Evolutionary conservation across 169 alveolate species (phyloP).

Genomic region (Plasmodium relictum): DNA sequence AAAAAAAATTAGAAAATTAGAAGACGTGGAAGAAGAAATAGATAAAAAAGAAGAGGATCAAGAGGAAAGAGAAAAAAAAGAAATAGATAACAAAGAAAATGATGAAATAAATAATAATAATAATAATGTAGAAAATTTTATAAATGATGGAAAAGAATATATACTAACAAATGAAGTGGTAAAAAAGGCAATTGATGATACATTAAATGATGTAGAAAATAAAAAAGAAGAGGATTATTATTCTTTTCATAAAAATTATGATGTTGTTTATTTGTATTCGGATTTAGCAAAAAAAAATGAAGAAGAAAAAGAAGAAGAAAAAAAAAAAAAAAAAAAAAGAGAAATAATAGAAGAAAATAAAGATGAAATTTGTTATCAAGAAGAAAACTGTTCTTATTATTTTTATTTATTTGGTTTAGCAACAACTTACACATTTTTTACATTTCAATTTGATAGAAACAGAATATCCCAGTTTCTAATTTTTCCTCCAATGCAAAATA

Average conservation of each 20-base stretch:
- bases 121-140: background rate
- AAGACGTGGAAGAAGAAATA: slow-evolving; percentile 4
- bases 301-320: background rate
- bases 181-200: slow-evolving; percentile 31
- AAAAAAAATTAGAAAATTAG: slow-evolving; percentile 1
- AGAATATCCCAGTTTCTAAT: slow-evolving; percentile 86
- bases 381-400: slow-evolving; percentile 16
- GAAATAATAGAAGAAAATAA: slow-evolving; percentile 27
- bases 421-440: slow-evolving; percentile 85
- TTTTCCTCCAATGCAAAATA: slow-evolving; percentile 85
- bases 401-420: slow-evolving; percentile 83
- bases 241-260: slow-evolving; percentile 51
- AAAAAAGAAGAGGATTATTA: slow-evolving; percentile 58
- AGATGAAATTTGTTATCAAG: background rate
- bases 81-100: background rate
- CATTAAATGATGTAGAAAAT: slow-evolving; percentile 8
- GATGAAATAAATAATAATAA: background rate
- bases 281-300: slow-evolving; percentile 19
- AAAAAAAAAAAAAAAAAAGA: background rate
- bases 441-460: slow-evolving; percentile 82
- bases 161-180: slow-evolving; percentile 43
- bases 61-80: background rate
- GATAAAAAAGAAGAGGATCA: background rate
- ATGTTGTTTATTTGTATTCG: slow-evolving; percentile 63
- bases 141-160: slow-evolving; percentile 25